A percentile compares a stretch with the other conserved stretches of the same genome.
phyloP scores from a whole-genome alignment of 305 asterid genomes.

The Fraxinus nigra region DNA sequence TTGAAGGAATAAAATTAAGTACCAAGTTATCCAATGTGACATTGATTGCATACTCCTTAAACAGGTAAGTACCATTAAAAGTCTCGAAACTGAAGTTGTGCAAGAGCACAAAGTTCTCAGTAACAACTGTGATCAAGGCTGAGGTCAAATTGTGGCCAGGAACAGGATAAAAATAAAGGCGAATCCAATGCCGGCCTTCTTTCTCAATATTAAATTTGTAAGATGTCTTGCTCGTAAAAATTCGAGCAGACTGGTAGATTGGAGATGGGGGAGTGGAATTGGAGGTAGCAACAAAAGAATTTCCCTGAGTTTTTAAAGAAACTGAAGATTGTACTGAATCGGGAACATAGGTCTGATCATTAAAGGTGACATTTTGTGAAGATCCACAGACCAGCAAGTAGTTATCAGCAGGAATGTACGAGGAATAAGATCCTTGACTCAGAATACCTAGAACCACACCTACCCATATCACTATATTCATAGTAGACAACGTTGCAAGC shows the following conservation, averaged over 20 bases:
- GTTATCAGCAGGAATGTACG: constrained; percentile 64
- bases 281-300: constrained; percentile 53
- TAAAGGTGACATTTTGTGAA: constrained; percentile 65
- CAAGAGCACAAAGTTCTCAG: constrained; percentile 78
- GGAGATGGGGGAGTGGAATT: constrained; percentile 74
- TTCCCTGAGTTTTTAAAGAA: constrained; percentile 46
- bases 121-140: constrained; percentile 72
- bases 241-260: constrained; percentile 68
- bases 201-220: constrained; percentile 54
- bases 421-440: constrained; percentile 43
- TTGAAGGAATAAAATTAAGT: constrained; percentile 67
- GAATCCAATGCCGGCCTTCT: constrained; percentile 87
- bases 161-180: constrained; percentile 81
- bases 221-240: constrained; percentile 58
- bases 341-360: constrained; percentile 68
- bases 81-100: constrained; percentile 70
- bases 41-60: constrained; percentile 75
- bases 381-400: constrained; percentile 93
- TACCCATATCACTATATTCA: constrained; percentile 44
- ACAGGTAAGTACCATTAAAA: constrained; percentile 62
- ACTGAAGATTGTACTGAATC: constrained; percentile 66
- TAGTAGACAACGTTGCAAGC: constrained; percentile 26
- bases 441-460: constrained; percentile 38
- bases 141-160: constrained; percentile 65
- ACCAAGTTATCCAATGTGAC: constrained; percentile 65